Base-by-base conservation (phyloP, 345 rosid genomes). In the Lepidium sativum region DNA sequence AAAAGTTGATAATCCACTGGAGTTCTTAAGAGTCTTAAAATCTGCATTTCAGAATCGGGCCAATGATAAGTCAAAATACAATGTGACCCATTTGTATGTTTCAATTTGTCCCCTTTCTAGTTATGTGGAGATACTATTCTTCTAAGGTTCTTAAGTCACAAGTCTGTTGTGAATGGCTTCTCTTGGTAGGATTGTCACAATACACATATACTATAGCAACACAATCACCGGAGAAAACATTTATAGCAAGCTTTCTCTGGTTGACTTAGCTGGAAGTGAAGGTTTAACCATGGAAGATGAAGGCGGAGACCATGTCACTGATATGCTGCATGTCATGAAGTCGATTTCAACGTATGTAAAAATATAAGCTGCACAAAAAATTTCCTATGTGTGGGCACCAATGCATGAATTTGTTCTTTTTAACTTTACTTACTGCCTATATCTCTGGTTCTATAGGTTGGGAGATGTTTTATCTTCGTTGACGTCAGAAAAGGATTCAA, bases 211-310 rank as follows among this genome's bases (percentile, higher is more conserved):
- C 61, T 90, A 86, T 78, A 82, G 69, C 74, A 94, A 94, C 78
- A 59, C 81, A 77, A 82, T 94, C 68, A 89, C 80, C 32, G 92
- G 92, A 74, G 99, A 89, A 77, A 87, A 70, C 73, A 73, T 68
- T 44, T 82, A 87, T 65, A 87, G 99, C 83, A 94, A 89, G 81
- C 97, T 94, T 67, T 94, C 97, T 75, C 88, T 94, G 37, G 83
- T 89, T 70, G 97, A 94, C 73, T 75, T 94, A 84, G 97, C 97
- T 77, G 99, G 96, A 75, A 94, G 88, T 79, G 99, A 89, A 77
- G 85, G 87, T 48, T 69, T 80, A 65, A 94, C 80, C 42, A 38
- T 80, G 56, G 88, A 89, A 78, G 83, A 89, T 69, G 92, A 86
- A 41, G 78, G 84, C 47, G 95, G 96, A 70, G 99, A 87, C 55